Conservation (phyloP, 2,329 filamentous ascomycete genomes). For the Fusarium ramigenum region DNA sequence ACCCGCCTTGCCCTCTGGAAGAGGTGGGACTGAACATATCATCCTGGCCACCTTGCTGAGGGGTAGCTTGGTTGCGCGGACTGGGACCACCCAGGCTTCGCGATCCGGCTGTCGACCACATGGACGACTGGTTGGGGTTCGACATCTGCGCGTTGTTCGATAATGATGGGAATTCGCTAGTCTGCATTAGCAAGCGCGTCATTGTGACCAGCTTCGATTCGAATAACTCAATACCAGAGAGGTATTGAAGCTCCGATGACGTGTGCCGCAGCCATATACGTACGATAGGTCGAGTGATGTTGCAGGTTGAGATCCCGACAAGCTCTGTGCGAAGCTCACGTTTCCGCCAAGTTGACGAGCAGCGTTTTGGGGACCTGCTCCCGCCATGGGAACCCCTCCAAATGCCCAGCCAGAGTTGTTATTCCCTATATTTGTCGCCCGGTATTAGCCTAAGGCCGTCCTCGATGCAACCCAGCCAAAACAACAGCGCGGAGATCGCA, state of each 20-base stretch:
- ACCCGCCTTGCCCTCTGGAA: slow-evolving; percentile 59
- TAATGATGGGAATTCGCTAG: slow-evolving; percentile 73
- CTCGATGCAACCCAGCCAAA: slow-evolving; percentile 13
- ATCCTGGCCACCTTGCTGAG: slow-evolving; percentile 62
- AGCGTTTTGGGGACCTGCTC: slow-evolving; percentile 62
- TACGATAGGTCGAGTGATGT: slow-evolving; percentile 73
- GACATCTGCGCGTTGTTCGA: slow-evolving; percentile 68
- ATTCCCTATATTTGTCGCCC: slow-evolving; percentile 51
- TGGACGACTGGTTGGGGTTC: slow-evolving; percentile 58
- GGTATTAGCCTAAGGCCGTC: slow-evolving; percentile 35
- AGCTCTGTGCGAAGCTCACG: slow-evolving; percentile 73
- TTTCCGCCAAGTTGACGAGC: slow-evolving; percentile 66
- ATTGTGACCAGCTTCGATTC: not conserved
- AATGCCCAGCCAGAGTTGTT: slow-evolving; percentile 70
- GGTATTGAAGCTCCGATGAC: not conserved
- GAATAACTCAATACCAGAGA: not conserved
- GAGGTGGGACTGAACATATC: slow-evolving; percentile 55
- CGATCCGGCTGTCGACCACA: slow-evolving; percentile 64
- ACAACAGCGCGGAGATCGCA: not conserved
- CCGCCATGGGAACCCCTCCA: slow-evolving; percentile 69
- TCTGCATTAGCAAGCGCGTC: slow-evolving; percentile 8
- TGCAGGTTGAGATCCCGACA: slow-evolving; percentile 69
- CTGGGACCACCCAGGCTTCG: slow-evolving; percentile 59
- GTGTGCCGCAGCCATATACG: slow-evolving; percentile 49
- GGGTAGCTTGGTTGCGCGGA: slow-evolving; percentile 62